Base-by-base conservation (phyloP, 306 rosid genomes). In the Castanospermum australe region DNA sequence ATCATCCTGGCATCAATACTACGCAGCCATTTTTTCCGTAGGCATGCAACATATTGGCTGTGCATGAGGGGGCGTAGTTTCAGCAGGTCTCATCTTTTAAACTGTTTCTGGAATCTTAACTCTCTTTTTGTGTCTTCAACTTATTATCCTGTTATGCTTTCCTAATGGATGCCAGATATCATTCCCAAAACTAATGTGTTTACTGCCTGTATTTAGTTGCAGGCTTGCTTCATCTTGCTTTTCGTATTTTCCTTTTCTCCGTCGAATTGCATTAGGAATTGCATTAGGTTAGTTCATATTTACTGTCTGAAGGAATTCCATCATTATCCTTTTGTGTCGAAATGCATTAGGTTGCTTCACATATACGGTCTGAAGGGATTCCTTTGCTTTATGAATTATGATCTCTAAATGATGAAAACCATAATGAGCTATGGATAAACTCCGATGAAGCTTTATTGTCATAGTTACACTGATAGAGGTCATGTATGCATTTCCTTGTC, bases 381-480 rank as follows among this genome's bases (percentile, higher is more conserved):
- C 12, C 2, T 18, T 60, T 52, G 39, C n/a, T 10, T 11, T 57
- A 30, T 39, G 25, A 1, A 59, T 52, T 22, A 60, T 76, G 87
- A 77, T 83, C 87, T 86, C 89, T 83, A 83, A 48, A 77, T 77
- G 89, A 86, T 83, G 89, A 32, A 80, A 86, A 44, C 52, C 60
- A 0, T 36, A 1, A 15, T 25, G 25, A 47, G 85, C 83, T 38
- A 83, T 6, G 87, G 83, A 60, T 76, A 33, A 30, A 42, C 32
- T 77, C 87, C 79, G 2, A 72, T 83, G 89, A 83, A 54, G 87
- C 85, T 77, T 80, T 18, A 66, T 76, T 66, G 89, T 86, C 87
- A 86, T 86, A 86, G 89, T 83, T 83, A 86, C 89, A 83, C 89
- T 83, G 89, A 86, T 72, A 77, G 89, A 83, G 85, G 35, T 80